Percentiles rank a stretch among this genome's conserved stretches.
Conservation (phyloP, 345 rosid genomes). For the Eucalyptus microcorys region DNA sequence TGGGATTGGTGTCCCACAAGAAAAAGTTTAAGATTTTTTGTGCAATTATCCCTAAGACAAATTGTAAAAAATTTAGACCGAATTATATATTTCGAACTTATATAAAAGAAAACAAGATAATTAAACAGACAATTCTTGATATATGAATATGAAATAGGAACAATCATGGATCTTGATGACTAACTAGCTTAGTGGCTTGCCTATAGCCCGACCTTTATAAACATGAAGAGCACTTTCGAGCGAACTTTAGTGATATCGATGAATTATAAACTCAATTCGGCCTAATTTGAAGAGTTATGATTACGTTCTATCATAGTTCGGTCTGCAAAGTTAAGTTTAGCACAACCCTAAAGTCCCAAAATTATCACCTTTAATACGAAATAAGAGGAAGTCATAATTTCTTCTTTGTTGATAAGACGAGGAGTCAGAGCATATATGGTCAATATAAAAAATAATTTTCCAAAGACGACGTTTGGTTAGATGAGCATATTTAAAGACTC, state of each 20-base stretch:
- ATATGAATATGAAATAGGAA: neutral
- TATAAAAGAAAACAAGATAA: neutral
- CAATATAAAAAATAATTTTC: neutral
- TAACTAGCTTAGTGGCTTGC: neutral
- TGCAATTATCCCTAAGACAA: neutral
- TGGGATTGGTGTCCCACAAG: neutral
- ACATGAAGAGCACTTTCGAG: neutral
- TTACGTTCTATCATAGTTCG: neutral
- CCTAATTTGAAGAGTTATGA: neutral
- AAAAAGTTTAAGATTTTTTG: neutral
- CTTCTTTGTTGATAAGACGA: neutral
- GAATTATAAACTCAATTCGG: neutral
- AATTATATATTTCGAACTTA: neutral
- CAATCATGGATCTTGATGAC: neutral
- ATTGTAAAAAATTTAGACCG: neutral
- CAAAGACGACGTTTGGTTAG: neutral
- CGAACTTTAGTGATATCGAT: neutral
- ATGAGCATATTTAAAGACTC: neutral
- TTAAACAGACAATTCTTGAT: neutral
- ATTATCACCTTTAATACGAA: too few species aligned
- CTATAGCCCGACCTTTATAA: neutral
- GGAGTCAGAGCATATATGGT: neutral
- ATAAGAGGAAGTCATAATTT: neutral
- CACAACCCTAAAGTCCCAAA: neutral
- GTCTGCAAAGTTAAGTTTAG: neutral